Percentiles rank a stretch among this genome's conserved stretches.
These are phyloP conservation scores for Hanseniaspora pseudoguilliermondii DNA, from an alignment of 805 yeast species.

Conservation along the genomic window DNA sequence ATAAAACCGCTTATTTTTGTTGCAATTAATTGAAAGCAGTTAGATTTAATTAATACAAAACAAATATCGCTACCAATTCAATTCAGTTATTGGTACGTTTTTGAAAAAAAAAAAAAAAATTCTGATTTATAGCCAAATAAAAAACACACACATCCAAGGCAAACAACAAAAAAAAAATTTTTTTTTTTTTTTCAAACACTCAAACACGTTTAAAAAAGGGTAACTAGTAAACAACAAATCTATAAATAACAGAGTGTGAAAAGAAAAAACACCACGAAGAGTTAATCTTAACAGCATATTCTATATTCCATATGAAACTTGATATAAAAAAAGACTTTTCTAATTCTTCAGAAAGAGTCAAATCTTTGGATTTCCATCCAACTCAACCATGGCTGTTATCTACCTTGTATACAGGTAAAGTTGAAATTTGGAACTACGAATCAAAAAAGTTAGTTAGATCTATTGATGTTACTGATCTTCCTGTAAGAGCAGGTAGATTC, in stretches of 20 bases:
- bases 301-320: constrained; percentile 31
- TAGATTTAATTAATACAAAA: neutral
- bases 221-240: neutral
- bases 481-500: constrained; percentile 90
- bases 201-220: neutral
- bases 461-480: constrained; percentile 88
- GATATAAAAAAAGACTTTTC: constrained; percentile 58
- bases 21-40: too few species aligned
- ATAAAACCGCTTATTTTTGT: too few species aligned
- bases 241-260: too few species aligned
- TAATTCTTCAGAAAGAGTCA: constrained; percentile 89
- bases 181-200: neutral
- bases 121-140: too few species aligned
- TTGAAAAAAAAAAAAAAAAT: neutral
- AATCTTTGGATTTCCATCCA: constrained; percentile 96
- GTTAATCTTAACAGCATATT: too few species aligned
- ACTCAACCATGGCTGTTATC: constrained; percentile 93
- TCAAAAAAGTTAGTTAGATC: constrained; percentile 69
- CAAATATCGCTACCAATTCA: neutral
- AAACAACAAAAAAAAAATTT: neutral
- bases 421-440: constrained; percentile 91
- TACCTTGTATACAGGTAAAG: constrained; percentile 69
- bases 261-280: too few species aligned
- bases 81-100: neutral
- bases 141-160: too few species aligned